These are phyloP conservation scores for Botryotinia globosa DNA, from an alignment of 2,329 filamentous ascomycete genomes.

Conservation along the genomic window DNA sequence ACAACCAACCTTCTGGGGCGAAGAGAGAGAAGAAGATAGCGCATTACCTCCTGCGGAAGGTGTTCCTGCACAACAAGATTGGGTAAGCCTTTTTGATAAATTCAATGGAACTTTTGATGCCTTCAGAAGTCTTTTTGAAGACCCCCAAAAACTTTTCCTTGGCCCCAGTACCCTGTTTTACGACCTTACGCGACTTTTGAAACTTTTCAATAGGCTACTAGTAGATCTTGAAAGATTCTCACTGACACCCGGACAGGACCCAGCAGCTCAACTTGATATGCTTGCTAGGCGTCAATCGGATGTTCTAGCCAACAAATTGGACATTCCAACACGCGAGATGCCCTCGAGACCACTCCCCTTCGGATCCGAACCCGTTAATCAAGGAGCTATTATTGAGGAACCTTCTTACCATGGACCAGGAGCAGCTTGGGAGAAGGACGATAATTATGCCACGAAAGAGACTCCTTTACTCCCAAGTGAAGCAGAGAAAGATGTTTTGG, in stretches of 20 bases:
- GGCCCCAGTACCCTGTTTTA: slow-evolving; percentile 4
- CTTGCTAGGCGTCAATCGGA: slow-evolving; percentile 65
- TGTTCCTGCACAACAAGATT: slow-evolving; percentile 83
- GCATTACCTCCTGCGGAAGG: slow-evolving; percentile 74
- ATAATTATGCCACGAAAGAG: slow-evolving; percentile 43
- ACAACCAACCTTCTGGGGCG: slow-evolving; percentile 61
- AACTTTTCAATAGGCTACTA: slow-evolving; percentile 11
- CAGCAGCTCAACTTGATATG: slow-evolving; percentile 65
- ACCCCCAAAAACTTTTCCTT: slow-evolving; percentile 6
- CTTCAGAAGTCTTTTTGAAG: slow-evolving; percentile 16
- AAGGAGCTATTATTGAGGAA: slow-evolving; percentile 40
- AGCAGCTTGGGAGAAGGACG: slow-evolving; percentile 51
- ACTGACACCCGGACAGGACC: slow-evolving; percentile 55
- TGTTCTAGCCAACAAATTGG: slow-evolving; percentile 55
- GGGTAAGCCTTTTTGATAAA: slow-evolving; percentile 71
- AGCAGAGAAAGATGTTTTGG: slow-evolving; percentile 37
- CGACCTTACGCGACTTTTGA: slow-evolving; percentile 16
- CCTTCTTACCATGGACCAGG: slow-evolving; percentile 52
- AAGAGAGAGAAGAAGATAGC: slow-evolving; percentile 48
- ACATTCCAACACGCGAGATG: slow-evolving; percentile 42
- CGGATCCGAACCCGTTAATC: slow-evolving; percentile 52
- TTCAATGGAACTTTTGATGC: slow-evolving; percentile 13
- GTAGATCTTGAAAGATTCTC: slow-evolving; percentile 17
- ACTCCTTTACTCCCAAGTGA: slow-evolving; percentile 37
- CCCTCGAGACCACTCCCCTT: slow-evolving; percentile 51